These are phyloP conservation scores for Ganoderma sinense DNA, from an alignment of 1,284 basidiomycete genomes.

Conservation along the genomic window DNA sequence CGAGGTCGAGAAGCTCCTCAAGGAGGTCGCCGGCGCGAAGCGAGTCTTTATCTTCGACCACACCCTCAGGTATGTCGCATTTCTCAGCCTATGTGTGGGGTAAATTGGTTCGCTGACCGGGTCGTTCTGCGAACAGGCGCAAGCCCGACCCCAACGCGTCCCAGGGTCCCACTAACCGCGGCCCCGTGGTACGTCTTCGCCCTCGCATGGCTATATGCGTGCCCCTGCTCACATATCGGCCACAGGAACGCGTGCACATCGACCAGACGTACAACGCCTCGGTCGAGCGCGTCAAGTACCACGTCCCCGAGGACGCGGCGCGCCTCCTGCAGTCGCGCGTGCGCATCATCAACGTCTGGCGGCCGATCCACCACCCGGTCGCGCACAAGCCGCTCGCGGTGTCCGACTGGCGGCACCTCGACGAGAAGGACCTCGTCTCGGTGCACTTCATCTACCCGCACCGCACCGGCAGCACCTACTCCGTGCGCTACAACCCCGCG, in stretches of 20 bases:
- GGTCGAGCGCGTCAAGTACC: conserved; percentile 57
- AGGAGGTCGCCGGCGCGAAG: conserved; percentile 46
- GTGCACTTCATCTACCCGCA: conserved; percentile 35
- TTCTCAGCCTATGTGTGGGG: not conserved
- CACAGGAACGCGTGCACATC: conserved; percentile 53
- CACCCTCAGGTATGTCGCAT: conserved; percentile 33
- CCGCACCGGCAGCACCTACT: conserved; percentile 59
- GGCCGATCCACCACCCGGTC: conserved; percentile 55
- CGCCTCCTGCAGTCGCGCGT: conserved; percentile 57
- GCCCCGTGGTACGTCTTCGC: conserved; percentile 23
- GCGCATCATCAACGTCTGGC: conserved; percentile 65
- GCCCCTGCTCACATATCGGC: not conserved
- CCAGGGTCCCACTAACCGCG: conserved; percentile 10
- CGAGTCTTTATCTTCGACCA: conserved; percentile 52
- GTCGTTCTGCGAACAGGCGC: conserved; percentile 12
- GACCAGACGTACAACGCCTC: conserved; percentile 63
- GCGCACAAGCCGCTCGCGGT: conserved; percentile 57
- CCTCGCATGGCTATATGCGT: not conserved
- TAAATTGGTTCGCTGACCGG: not conserved
- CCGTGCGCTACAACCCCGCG: conserved; percentile 54
- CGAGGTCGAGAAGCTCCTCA: conserved; percentile 50
- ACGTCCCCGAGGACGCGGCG: conserved; percentile 51
- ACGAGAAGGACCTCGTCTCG: conserved; percentile 34
- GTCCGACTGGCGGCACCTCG: conserved; percentile 49
- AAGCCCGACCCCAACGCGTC: conserved; percentile 22